Evolutionary conservation across 257 asterid genomes (phyloP), one percentile per base, ranked within the genome.

Genomic region (Gynochthodes officinalis): DNA sequence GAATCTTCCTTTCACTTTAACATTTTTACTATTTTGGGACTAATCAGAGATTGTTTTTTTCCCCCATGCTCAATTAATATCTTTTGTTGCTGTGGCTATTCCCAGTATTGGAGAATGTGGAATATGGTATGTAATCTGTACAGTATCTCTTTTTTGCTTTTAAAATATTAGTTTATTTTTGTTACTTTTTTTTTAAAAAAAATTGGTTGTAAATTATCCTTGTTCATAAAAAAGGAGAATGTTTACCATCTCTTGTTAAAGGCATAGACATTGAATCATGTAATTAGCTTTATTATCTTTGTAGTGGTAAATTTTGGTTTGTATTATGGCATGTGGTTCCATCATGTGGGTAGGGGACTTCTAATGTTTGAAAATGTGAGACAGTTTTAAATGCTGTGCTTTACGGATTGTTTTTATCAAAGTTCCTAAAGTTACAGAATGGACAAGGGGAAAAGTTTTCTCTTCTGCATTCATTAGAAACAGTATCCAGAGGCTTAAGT

Each of bases 41-140:
- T 77, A 52, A 72, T 68, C 35, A 70, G 43, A 54, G 68, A 7
- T 42, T 28, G 27, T 64, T 33, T 40, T 60, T 52, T 35, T 57
- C 5, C 60, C 75, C 32, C 64, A 15, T 64, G 4, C 69, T 78
- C 46, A 53, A 71, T 79, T 62, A 48, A 44, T 62, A 39, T 77
- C 82, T 76, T 75, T 75, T 71, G 39, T 71, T 43, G 72, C 67
- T 78, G 76, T 57, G 60, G 88, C 79, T 79, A 81, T 75, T 66
- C 72, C 72, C 90, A 95, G 99, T 95, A 95, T 73, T 95, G 99
- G 99, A 90, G 99, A 84, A 88, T 90, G 97, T 95, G 99, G 99
- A 92, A 95, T 79, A 89, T 95, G 98, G 99, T 95, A 85, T 76
- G 97, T 62, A 28, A 43, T 52, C 63, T 58, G n/a, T 9, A 39